Conservation (phyloP, 192 early-diverging fungal species). For the Mortierella claussenii region DNA sequence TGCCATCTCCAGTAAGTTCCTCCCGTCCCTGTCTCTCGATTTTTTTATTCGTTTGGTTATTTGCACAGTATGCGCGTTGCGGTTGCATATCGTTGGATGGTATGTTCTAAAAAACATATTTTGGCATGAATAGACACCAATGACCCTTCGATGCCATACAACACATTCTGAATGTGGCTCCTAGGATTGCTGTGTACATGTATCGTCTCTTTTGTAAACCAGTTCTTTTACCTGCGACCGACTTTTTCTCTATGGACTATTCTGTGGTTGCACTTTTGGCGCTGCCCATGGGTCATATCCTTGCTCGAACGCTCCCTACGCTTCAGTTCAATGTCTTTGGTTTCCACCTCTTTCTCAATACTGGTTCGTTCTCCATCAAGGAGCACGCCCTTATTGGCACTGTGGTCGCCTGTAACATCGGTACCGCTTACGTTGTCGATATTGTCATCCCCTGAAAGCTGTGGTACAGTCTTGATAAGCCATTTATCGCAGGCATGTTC, state of each 20-base stretch:
- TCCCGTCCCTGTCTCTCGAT: not conserved
- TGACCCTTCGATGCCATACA: slow-evolving; percentile 57
- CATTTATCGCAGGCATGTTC: slow-evolving; percentile 61
- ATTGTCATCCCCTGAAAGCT: slow-evolving; percentile 60
- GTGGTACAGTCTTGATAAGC: slow-evolving; percentile 60
- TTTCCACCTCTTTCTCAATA: slow-evolving; percentile 57
- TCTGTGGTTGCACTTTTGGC: slow-evolving; percentile 60
- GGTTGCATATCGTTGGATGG: too few species aligned
- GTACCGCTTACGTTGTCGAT: slow-evolving; percentile 63
- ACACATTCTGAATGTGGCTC: slow-evolving; percentile 64
- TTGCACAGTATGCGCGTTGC: slow-evolving; percentile 24
- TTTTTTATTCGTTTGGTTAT: slow-evolving; percentile 51
- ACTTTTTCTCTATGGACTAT: slow-evolving; percentile 49
- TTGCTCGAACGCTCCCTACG: slow-evolving; percentile 55
- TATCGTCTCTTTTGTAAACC: slow-evolving; percentile 59
- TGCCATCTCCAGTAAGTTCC: slow-evolving; percentile 47
- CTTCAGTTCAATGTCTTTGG: slow-evolving; percentile 57
- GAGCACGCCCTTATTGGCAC: slow-evolving; percentile 69
- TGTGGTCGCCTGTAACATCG: slow-evolving; percentile 58
- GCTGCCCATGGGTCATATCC: slow-evolving; percentile 56
- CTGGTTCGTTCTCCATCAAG: slow-evolving; percentile 71
- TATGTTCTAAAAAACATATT: slow-evolving; percentile 2
- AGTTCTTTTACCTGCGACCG: slow-evolving; percentile 64
- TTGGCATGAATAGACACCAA: slow-evolving; percentile 59
- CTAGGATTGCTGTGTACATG: slow-evolving; percentile 55